Percentiles rank a stretch among this genome's conserved stretches.
phyloP scores from a whole-genome alignment of 1,139 yeast species.

The Suhomyces panamericanus region DNA sequence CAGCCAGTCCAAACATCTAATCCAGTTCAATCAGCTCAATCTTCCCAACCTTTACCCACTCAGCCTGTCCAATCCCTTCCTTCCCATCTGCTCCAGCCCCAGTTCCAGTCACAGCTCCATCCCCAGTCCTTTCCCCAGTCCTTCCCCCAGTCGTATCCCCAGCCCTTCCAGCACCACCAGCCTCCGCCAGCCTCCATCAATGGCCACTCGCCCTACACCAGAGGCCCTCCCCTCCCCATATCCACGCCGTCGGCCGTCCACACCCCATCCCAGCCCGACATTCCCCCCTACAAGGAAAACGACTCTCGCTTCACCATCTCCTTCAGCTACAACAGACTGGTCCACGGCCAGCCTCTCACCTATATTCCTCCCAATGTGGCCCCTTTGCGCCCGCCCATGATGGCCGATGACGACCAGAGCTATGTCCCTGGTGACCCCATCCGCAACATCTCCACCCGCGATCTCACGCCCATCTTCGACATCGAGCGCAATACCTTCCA shows the following conservation, averaged over 20 bases:
- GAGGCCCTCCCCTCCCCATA: neutral
- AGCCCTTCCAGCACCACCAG: neutral
- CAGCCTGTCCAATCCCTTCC: neutral
- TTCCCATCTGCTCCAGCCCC: no score
- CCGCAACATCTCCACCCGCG: constrained; percentile 6
- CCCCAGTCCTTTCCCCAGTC: no score
- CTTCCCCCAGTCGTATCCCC: neutral
- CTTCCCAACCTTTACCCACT: no score
- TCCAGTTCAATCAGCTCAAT: no score
- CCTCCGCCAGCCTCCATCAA: no score
- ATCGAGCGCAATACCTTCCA: constrained; percentile 5
- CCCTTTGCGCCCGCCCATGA: neutral
- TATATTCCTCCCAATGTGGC: constrained; percentile 3
- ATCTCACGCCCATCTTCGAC: constrained; percentile 7
- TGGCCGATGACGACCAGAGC: neutral
- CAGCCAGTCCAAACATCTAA: no score
- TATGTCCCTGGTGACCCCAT: constrained; percentile 5
- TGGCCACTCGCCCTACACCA: neutral
- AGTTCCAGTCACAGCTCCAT: no score
- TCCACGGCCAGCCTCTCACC: constrained; percentile 3
- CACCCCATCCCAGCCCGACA: neutral
- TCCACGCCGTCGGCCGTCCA: neutral
- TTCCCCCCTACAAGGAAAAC: neutral
- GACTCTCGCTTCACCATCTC: constrained; percentile 4
- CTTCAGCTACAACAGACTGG: constrained; percentile 1